These are phyloP conservation scores for Irpex lacteus DNA, from an alignment of 1,284 basidiomycete species.

Conservation along the genomic window DNA sequence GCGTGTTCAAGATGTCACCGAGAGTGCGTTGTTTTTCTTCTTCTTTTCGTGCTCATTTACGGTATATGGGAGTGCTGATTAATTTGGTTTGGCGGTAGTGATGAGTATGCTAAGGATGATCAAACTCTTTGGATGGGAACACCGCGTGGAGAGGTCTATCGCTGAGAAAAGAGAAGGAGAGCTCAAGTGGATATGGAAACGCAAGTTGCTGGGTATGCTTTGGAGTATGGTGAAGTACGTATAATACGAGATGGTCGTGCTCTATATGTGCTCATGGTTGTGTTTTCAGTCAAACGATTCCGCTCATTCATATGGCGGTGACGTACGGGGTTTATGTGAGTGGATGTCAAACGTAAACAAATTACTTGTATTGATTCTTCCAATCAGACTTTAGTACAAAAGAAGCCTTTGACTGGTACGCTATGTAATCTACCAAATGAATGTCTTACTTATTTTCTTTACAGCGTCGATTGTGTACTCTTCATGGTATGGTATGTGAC, in stretches of 20 bases:
- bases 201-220: conserved; percentile 35
- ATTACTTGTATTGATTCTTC: neutral
- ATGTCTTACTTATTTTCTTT: neutral
- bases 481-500: conserved; percentile 32
- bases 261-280: neutral
- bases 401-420: conserved; percentile 29
- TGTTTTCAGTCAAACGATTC: conserved; percentile 52
- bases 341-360: neutral
- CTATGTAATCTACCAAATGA: neutral
- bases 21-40: conserved; percentile 24
- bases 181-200: conserved; percentile 42
- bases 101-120: conserved; percentile 46
- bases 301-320: conserved; percentile 66
- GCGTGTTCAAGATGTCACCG: conserved; percentile 47
- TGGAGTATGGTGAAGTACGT: conserved; percentile 37
- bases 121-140: conserved; percentile 65
- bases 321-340: conserved; percentile 61
- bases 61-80: neutral
- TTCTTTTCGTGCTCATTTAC: too few relatives aligned
- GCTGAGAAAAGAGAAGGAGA: conserved; percentile 51
- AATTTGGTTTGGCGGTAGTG: conserved; percentile 15
- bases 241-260: neutral
- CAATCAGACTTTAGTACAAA: conserved; percentile 35
- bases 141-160: conserved; percentile 40
- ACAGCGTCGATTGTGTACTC: conserved; percentile 40